phyloP scores from a whole-genome alignment of 163 green algal genomes.

The Scenedesmus sp. region DNA sequence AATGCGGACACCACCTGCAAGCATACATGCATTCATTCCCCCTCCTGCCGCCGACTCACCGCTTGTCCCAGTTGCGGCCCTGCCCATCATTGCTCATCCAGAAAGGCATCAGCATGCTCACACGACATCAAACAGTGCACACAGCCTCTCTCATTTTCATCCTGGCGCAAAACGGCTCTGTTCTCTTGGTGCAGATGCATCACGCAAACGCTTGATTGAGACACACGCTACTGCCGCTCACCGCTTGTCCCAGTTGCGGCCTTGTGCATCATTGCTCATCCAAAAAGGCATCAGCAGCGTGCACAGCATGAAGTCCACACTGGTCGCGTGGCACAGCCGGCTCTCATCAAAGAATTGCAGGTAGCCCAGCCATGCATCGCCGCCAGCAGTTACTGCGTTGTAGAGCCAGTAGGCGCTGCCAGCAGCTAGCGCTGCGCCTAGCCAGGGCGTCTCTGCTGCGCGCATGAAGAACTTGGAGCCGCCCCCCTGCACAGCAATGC shows the following conservation, averaged over 20 bases:
- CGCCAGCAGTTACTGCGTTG: slow-evolving; percentile 57
- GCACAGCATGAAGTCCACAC: slow-evolving; percentile 86
- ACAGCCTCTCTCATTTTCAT: no score
- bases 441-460: slow-evolving; percentile 74
- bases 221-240: slow-evolving; percentile 32
- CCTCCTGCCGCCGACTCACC: slow-evolving; percentile 49
- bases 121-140: no score
- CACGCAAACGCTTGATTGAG: background rate
- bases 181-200: no score
- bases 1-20: no score
- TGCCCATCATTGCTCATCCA: slow-evolving; percentile 93
- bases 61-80: slow-evolving; percentile 79
- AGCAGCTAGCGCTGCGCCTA: slow-evolving; percentile 64
- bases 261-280: slow-evolving; percentile 89
- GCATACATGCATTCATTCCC: background rate
- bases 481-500: slow-evolving; percentile 56
- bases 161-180: background rate
- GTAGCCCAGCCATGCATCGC: slow-evolving; percentile 71
- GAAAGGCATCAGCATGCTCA: slow-evolving; percentile 77
- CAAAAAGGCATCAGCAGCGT: slow-evolving; percentile 88
- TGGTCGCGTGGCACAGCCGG: slow-evolving; percentile 88
- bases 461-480: slow-evolving; percentile 70
- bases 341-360: slow-evolving; percentile 82
- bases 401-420: slow-evolving; percentile 64
- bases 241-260: slow-evolving; percentile 80